These are phyloP conservation scores for Trichophyton equinum DNA, from an alignment of 2,329 filamentous ascomycete species.

Conservation along the genomic window DNA sequence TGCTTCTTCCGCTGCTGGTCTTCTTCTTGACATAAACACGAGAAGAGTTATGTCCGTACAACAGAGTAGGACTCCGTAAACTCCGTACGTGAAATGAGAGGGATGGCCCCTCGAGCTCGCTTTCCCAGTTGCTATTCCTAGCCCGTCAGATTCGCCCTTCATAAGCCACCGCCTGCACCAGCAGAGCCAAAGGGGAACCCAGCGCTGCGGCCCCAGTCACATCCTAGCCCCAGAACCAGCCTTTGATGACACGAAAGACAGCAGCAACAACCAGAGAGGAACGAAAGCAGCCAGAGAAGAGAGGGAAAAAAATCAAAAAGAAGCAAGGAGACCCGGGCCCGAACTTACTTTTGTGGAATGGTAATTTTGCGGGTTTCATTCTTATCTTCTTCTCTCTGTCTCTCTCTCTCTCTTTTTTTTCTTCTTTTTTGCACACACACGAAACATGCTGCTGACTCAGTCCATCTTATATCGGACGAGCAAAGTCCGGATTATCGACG, in stretches of 20 bases:
- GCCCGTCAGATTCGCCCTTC: neutral
- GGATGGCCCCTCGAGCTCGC: neutral
- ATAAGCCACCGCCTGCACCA: neutral
- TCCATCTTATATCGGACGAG: no score
- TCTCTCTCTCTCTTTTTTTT: neutral
- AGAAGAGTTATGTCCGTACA: no score
- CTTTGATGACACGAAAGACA: neutral
- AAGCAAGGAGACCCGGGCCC: neutral
- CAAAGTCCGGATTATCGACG: neutral
- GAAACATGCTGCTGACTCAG: neutral
- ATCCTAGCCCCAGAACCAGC: neutral
- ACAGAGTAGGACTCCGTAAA: no score
- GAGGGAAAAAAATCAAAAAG: neutral
- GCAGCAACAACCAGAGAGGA: neutral
- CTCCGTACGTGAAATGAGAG: no score
- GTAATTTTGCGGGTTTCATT: slow-evolving; percentile 4
- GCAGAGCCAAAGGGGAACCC: neutral
- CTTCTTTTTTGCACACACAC: neutral
- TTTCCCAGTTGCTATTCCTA: neutral
- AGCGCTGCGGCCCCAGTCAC: neutral
- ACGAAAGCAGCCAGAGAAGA: neutral
- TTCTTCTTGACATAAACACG: neutral
- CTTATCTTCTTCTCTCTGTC: neutral
- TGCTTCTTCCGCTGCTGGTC: neutral
- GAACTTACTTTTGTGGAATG: slow-evolving; percentile 2